Base-by-base conservation (phyloP, 1,139 yeast genomes). In the Scheffersomyces cryptocercus region DNA sequence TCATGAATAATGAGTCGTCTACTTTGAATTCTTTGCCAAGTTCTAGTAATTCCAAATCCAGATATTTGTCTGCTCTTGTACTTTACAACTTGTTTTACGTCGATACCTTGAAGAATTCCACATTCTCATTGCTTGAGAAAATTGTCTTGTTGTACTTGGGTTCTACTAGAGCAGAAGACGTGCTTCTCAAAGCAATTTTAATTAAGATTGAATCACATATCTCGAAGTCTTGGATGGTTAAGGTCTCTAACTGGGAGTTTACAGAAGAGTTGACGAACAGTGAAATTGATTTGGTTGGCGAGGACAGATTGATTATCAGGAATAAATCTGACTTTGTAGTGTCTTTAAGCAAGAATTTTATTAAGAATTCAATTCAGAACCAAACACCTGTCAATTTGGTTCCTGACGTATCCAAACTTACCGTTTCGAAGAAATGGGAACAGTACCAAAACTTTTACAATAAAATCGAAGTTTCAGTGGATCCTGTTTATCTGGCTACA, bases 191-290 rank as follows among this genome's bases (percentile, higher is more conserved):
- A 46, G 62, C 69, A 3, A 62, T 87, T 3, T 59, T 91, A 38
- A 68, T 73, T 42, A 60, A 62, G 9, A 68, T 88, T 33, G 98
- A 91, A 61, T 56, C 78, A 0, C 66, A 68, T 5, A 55, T 73
- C 9, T 67, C 74, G 12, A 55, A 47, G 42, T 70, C 78, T 7
- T 88, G 96, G 96, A 69, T 84, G 11, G 70, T 74, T 42, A 62
- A 58, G 39, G 82, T 87, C 9, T 67, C 74, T 37, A 69, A 75
- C 35, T 88, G 96, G 95, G 90, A 85, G 41, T 75, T 85, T 40
- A 60, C 79, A 28, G 73, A 71, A 36, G 72, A 68, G 16, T 52
- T 68, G 36, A 61, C 64, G 8, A 67, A 62, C 34, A 66, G 64
- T 11, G 82, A 77, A 16, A 49, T 67, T 15, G 81, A 76, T 8